Evolutionary conservation across 352 stramenopile species (phyloP), one percentile per base, ranked within the genome.

Genomic region (Phytophthora europaea): DNA sequence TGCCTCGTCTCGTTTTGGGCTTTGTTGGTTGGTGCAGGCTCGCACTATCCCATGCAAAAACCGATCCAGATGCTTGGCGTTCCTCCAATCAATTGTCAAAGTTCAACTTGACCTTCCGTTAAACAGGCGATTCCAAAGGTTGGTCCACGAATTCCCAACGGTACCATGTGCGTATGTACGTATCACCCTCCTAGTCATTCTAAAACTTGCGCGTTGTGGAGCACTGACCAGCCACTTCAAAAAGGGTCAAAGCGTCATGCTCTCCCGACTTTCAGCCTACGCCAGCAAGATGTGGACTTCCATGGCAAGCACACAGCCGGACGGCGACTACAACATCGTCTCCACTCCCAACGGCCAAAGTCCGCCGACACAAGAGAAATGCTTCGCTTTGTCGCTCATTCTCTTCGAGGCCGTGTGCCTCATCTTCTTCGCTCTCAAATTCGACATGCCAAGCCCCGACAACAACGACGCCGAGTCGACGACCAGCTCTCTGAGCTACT

Each of bases 351-450:
- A 38, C 7, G 23, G 26, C 52, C 52, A 22, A 15, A 36, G 26
- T 8, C 16, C 52, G 52, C 15, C 52, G 6, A 28, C 26, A 13
- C 15, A 61, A 22, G 62, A 70, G 18, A 61, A 63, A 38, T 65
- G 79, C 54, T 89, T 89, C 28, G 60, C 82, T 50, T 51, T 84
- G 60, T 82, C 78, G 52, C 63, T 83, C 12, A 72, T 65, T 34
- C 51, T 76, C 13, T 84, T 86, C 67, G 75, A 89, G 34, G 65
- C 73, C 55, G 47, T 89, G 26, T 87, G 75, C 34, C 73, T 89
- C 40, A 65, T 87, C 31, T 79, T 83, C 55, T 89, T 80, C 48
- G 82, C 62, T 20, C 70, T 80, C 18, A 81, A 87, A 50, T 89
- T 87, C 52, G 78, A 86, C 47, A 85, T 80, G 45, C 59, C 64